phyloP scores from a whole-genome alignment of 2,329 filamentous ascomycete species.

The Endoconidiophora laricicola region DNA sequence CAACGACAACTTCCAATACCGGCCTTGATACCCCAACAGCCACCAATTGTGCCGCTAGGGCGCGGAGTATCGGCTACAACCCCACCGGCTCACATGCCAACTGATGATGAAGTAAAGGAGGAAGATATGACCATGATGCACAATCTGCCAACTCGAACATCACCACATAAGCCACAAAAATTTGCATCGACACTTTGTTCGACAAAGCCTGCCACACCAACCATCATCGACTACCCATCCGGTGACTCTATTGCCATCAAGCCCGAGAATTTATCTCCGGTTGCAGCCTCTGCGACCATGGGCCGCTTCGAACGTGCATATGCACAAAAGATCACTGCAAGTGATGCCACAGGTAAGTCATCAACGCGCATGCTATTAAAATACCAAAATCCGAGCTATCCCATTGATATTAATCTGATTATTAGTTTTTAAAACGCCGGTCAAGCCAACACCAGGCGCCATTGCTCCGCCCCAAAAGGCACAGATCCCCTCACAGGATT shows the following conservation, averaged over 20 bases:
- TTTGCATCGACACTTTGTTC: neutral
- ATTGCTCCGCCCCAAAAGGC: too few relatives aligned
- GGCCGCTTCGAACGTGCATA: constrained; percentile 10
- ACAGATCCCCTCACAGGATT: neutral
- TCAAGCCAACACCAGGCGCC: too few relatives aligned
- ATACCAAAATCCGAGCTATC: neutral
- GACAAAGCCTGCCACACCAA: neutral
- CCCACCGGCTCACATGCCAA: constrained; percentile 10
- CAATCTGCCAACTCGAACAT: constrained; percentile 7
- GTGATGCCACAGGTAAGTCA: too few relatives aligned
- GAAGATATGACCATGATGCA: constrained; percentile 8
- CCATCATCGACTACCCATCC: neutral
- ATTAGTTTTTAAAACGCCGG: too few relatives aligned
- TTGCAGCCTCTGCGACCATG: neutral
- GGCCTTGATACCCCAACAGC: constrained; percentile 17
- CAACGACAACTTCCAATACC: constrained; percentile 16
- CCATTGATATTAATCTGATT: too few relatives aligned
- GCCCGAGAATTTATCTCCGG: neutral
- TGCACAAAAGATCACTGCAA: neutral
- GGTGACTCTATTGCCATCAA: neutral
- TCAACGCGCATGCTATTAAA: too few relatives aligned
- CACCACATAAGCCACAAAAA: neutral
- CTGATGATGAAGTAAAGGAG: constrained; percentile 16
- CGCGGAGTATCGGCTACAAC: too few relatives aligned
- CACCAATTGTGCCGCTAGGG: constrained; percentile 12